Evolutionary conservation across 2,329 filamentous ascomycete genomes (phyloP).

Genomic region (Gnomoniopsis smithogilvyi): DNA sequence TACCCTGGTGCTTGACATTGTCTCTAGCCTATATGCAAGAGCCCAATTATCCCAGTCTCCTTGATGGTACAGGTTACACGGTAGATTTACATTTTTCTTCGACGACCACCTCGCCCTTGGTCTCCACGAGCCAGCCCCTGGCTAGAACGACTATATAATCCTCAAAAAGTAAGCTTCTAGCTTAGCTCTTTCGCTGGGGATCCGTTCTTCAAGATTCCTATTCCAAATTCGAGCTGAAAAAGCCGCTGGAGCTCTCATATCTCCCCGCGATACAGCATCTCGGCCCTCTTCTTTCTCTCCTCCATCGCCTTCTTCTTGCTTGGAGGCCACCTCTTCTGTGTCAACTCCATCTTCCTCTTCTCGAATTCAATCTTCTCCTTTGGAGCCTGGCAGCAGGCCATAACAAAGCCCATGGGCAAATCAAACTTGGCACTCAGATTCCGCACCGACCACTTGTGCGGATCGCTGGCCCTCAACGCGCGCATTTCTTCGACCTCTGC

Average conservation of each 20-base stretch:
- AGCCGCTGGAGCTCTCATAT: constrained; percentile 33
- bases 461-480: constrained; percentile 49
- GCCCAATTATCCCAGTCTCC: not conserved
- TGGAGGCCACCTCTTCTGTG: constrained; percentile 56
- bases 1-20: not conserved
- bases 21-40: not conserved
- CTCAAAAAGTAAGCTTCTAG: too few relatives aligned
- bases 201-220: not conserved
- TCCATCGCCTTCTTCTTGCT: constrained; percentile 51
- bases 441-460: constrained; percentile 51
- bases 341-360: constrained; percentile 41
- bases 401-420: constrained; percentile 55
- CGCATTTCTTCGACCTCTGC: constrained; percentile 60
- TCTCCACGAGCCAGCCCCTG: too few relatives aligned
- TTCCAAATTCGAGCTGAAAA: not conserved
- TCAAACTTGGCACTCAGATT: constrained; percentile 52
- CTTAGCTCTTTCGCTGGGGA: not conserved
- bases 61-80: not conserved
- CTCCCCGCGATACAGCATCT: constrained; percentile 50
- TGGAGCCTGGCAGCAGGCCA: constrained; percentile 52
- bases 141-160: too few relatives aligned
- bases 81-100: not conserved
- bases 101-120: not conserved
- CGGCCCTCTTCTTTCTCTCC: constrained; percentile 51
- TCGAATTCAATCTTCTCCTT: constrained; percentile 45